Percentiles rank a stretch among this genome's conserved stretches.
Conservation (phyloP, 345 rosid genomes). For the Physaria fendleri region DNA sequence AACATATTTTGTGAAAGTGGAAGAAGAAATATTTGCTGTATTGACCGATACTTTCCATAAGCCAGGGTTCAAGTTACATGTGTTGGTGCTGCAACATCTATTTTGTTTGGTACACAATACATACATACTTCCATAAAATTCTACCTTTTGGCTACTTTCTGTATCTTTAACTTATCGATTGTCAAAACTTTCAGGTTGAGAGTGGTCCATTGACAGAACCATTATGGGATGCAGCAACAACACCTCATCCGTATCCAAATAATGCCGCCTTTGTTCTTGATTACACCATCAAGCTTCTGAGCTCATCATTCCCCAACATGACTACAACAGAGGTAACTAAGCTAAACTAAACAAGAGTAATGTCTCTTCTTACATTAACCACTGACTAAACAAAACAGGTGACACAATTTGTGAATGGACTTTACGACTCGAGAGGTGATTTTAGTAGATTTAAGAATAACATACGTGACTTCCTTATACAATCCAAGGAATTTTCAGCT, state of each 20-base stretch:
- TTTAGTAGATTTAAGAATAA: slow-evolving; percentile 60
- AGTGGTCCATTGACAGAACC: slow-evolving; percentile 74
- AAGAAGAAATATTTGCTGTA: slow-evolving; percentile 93
- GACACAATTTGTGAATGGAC: slow-evolving; percentile 73
- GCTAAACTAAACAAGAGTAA: not conserved
- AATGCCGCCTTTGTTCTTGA: slow-evolving; percentile 74
- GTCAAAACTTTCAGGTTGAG: slow-evolving; percentile 51
- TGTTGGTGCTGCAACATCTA: slow-evolving; percentile 75
- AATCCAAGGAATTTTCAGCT: slow-evolving; percentile 74
- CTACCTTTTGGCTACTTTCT: not conserved
- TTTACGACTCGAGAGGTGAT: slow-evolving; percentile 66
- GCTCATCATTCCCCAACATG: slow-evolving; percentile 96
- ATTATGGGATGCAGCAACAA: slow-evolving; percentile 79
- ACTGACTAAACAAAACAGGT: slow-evolving; percentile 43
- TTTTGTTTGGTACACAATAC: slow-evolving; percentile 55
- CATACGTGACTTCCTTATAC: slow-evolving; percentile 88
- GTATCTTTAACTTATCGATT: not conserved
- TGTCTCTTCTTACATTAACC: not conserved
- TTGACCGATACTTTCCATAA: slow-evolving; percentile 96
- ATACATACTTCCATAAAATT: not conserved
- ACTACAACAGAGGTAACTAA: slow-evolving; percentile 72
- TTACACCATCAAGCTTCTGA: slow-evolving; percentile 80
- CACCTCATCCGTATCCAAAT: slow-evolving; percentile 60
- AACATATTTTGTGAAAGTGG: slow-evolving; percentile 34
- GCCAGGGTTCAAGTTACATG: slow-evolving; percentile 98